Conservation (phyloP, 139 green algal genomes). For the Picochlorum sp. region DNA sequence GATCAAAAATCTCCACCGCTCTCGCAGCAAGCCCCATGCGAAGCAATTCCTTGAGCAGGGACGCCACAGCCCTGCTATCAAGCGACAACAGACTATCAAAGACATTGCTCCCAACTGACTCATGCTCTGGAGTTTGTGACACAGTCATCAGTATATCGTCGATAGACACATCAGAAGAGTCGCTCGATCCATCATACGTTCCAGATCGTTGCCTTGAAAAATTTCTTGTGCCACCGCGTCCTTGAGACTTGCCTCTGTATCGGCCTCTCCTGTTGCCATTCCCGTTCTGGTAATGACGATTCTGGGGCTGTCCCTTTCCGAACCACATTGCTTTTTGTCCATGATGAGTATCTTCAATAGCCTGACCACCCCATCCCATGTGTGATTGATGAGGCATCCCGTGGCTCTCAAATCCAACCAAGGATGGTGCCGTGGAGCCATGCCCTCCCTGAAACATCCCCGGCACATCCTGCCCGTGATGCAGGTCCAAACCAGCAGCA, state of each 20-base stretch:
- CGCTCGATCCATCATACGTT: slow-evolving; percentile 1
- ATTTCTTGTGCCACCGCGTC: not conserved
- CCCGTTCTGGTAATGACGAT: not conserved
- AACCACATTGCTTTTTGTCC: slow-evolving; percentile 58
- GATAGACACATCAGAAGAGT: slow-evolving; percentile 24
- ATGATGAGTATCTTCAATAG: slow-evolving; percentile 37
- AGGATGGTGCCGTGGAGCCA: too few species aligned
- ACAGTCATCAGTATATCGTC: slow-evolving; percentile 13
- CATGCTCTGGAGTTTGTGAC: slow-evolving; percentile 12
- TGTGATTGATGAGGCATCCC: not conserved
- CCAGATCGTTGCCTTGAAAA: not conserved
- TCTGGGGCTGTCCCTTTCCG: slow-evolving; percentile 30
- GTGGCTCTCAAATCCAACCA: not conserved
- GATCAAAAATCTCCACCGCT: slow-evolving; percentile 72
- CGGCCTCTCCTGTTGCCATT: slow-evolving; percentile 4
- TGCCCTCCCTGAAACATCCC: too few species aligned
- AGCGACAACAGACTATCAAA: slow-evolving; percentile 58
- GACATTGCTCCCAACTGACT: slow-evolving; percentile 44
- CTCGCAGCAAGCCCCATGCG: slow-evolving; percentile 41
- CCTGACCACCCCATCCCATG: slow-evolving; percentile 59
- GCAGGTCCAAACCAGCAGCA: too few species aligned
- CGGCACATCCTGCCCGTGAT: too few species aligned
- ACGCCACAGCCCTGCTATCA: slow-evolving; percentile 54
- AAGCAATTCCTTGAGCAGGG: slow-evolving; percentile 71
- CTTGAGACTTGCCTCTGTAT: slow-evolving; percentile 27